These are phyloP conservation scores for Macadamia tetraphylla DNA, from an alignment of 164 flowering plant species.

Conservation along the genomic window DNA sequence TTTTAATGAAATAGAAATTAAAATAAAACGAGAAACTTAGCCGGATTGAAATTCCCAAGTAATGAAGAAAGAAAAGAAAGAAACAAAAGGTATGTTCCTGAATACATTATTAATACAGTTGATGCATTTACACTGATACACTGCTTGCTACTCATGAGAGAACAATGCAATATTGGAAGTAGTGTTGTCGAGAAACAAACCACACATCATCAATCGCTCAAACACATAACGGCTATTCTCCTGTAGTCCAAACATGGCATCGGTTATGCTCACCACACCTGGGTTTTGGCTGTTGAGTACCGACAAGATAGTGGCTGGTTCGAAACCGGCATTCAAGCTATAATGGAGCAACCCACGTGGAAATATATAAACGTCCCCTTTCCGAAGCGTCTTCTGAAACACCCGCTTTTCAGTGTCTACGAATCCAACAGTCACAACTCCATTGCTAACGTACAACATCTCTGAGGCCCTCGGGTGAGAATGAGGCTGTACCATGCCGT, in stretches of 20 bases:
- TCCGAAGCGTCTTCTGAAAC: slow-evolving; percentile 27
- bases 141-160: too few relatives aligned
- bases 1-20: too few relatives aligned
- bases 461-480: slow-evolving; percentile 54
- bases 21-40: too few relatives aligned
- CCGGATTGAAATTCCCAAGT: too few relatives aligned
- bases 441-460: slow-evolving; percentile 31
- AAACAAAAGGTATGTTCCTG: too few relatives aligned
- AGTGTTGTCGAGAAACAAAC: too few relatives aligned
- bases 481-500: slow-evolving; percentile 36
- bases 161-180: too few relatives aligned
- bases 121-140: too few relatives aligned
- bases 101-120: too few relatives aligned
- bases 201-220: slow-evolving; percentile 13
- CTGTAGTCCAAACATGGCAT: slow-evolving; percentile 28
- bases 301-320: slow-evolving; percentile 33
- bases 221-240: slow-evolving; percentile 15
- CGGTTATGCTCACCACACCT: slow-evolving; percentile 28
- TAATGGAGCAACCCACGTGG: slow-evolving; percentile 48
- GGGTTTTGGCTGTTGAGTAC: slow-evolving; percentile 49
- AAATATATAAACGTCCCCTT: slow-evolving; percentile 44
- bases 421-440: slow-evolving; percentile 38
- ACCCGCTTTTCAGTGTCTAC: slow-evolving; percentile 28
- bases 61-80: too few relatives aligned
- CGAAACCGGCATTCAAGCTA: slow-evolving; percentile 42